phyloP scores from a whole-genome alignment of 345 rosid genomes.

The Erysimum cheiranthoides region DNA sequence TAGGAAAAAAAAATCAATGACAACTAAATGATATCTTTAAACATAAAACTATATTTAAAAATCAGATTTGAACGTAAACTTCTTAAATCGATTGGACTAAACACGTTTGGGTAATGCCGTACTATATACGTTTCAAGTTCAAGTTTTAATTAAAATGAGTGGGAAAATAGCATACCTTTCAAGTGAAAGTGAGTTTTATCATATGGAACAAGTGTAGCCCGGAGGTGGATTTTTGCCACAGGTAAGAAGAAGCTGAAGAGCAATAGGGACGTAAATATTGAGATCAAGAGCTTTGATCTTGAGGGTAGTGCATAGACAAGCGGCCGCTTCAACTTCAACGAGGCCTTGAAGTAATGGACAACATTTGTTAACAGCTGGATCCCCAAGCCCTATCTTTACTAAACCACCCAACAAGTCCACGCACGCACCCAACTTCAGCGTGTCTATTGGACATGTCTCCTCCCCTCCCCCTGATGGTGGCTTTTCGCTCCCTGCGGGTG shows the following conservation, averaged over 20 bases:
- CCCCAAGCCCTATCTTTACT: conserved; percentile 79
- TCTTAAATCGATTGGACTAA: background rate
- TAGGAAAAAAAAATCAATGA: background rate
- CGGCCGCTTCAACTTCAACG: conserved; percentile 84
- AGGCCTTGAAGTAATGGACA: conserved; percentile 86
- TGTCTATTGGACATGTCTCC: conserved; percentile 79
- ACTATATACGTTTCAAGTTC: background rate
- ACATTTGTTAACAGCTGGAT: conserved; percentile 77
- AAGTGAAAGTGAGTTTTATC: conserved; percentile 26
- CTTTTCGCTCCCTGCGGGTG: conserved; percentile 35
- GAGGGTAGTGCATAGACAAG: conserved; percentile 90
- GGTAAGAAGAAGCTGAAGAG: conserved; percentile 89
- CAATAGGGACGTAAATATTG: conserved; percentile 77
- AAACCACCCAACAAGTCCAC: conserved; percentile 90
- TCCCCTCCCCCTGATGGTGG: conserved; percentile 40
- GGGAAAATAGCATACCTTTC: conserved; percentile 24
- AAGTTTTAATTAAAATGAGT: background rate
- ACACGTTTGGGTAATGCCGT: background rate
- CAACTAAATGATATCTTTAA: background rate
- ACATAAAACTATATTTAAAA: background rate
- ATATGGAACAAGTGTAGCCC: conserved; percentile 90
- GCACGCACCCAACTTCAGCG: conserved; percentile 86
- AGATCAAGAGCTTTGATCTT: conserved; percentile 88
- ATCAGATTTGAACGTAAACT: no score
- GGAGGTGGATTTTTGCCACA: conserved; percentile 99